phyloP scores from a whole-genome alignment of 176 grass and related monocot species.

The Avena sativa region DNA sequence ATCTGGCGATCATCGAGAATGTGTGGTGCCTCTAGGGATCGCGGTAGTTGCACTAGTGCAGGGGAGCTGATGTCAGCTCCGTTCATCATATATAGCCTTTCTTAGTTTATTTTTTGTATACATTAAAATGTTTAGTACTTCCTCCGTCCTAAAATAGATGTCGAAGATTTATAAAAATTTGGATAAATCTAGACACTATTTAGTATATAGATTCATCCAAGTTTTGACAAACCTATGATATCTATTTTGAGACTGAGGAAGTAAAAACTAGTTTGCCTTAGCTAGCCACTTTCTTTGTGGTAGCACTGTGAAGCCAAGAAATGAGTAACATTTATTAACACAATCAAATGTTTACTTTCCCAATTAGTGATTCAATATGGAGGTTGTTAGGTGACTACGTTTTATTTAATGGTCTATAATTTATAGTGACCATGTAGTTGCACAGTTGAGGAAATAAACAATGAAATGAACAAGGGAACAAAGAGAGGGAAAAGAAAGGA shows the following conservation, averaged over 20 bases:
- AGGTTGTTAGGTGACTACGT: constrained; percentile 11
- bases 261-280: background rate
- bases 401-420: constrained; percentile 20
- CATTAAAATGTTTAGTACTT: background rate
- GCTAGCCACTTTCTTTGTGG: constrained; percentile 1
- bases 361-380: background rate
- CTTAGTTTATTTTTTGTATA: background rate
- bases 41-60: background rate
- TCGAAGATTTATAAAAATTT: too few relatives aligned
- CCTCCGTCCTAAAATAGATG: too few relatives aligned
- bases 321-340: constrained; percentile 8
- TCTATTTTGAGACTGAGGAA: too few relatives aligned
- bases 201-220: too few relatives aligned
- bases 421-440: constrained; percentile 11
- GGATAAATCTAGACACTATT: too few relatives aligned
- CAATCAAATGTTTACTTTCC: background rate
- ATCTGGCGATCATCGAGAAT: background rate
- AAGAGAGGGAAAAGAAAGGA: constrained; percentile 21
- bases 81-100: background rate
- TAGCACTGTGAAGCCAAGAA: background rate
- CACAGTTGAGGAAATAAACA: constrained; percentile 12
- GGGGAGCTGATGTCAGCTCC: background rate
- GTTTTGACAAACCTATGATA: too few relatives aligned
- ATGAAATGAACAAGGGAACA: constrained; percentile 32
- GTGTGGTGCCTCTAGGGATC: background rate